Conservation (phyloP, 2,329 filamentous ascomycete species). For the Arthrinium phaeospermum region DNA sequence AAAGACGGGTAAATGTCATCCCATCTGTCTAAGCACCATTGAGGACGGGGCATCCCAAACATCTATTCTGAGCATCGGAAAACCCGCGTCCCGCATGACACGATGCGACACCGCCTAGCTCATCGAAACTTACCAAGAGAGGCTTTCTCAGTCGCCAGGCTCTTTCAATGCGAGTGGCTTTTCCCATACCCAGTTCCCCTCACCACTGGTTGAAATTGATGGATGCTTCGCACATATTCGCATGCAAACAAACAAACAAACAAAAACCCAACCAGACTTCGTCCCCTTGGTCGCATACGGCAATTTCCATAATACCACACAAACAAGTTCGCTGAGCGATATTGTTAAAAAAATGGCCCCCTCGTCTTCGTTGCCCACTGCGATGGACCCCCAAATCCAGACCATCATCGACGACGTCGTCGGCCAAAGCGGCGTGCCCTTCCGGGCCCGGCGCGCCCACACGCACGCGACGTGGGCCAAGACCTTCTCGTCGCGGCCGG, state of each 20-base stretch:
- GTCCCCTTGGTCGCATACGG: background rate
- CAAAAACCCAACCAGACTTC: too few species aligned
- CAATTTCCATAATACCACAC: background rate
- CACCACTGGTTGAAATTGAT: background rate
- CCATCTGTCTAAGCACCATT: background rate
- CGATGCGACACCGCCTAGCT: background rate
- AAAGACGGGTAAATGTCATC: background rate
- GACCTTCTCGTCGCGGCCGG: slow-evolving; percentile 87
- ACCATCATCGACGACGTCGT: background rate
- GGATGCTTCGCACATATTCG: background rate
- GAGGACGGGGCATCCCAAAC: background rate
- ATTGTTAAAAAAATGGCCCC: background rate
- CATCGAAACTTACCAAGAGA: background rate
- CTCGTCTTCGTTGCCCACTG: too few species aligned
- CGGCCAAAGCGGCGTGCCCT: background rate
- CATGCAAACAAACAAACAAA: background rate
- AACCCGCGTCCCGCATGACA: background rate
- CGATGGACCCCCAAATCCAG: background rate
- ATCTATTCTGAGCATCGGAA: background rate
- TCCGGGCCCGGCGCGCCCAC: slow-evolving; percentile 48
- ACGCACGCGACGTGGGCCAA: slow-evolving; percentile 92
- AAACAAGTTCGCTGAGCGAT: background rate
- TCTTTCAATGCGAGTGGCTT: background rate
- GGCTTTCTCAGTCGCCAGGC: background rate
- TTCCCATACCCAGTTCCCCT: background rate